Base-by-base conservation (phyloP, 2,329 filamentous ascomycete species). In the Sporothrix mexicana region DNA sequence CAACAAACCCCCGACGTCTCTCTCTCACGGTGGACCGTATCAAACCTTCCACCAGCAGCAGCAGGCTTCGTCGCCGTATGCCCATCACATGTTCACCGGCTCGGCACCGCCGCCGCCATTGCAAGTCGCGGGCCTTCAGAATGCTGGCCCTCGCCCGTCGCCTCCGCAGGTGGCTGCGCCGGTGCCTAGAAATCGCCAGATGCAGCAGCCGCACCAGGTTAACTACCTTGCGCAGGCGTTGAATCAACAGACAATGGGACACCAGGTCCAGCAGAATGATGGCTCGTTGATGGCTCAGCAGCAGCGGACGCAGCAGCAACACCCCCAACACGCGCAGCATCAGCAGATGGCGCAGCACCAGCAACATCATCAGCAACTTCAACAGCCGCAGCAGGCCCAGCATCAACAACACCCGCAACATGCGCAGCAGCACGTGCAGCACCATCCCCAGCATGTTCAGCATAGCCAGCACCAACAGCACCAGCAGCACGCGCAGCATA, bases 11-110 rank as follows among this genome's bases (percentile, higher is more conserved):
- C 87, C 87, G 41, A 85, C 87, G 53, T 85, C 85, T 25, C 83
- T 83, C 43, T 78, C 86, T 75, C 86, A 86, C 77, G 84, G 86
- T 74, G 85, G 87, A 73, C 85, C 87, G 1, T 89, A 89, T 77
- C 86, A 88, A 78, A 78, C 84, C 20, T 76, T 76, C 71, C 75
- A 76, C 70, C 85, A 86, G 75, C 82, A 84, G 73, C 89, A 89
- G 25, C 73, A 73, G 78, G 79, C 84, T 71, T 81, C 87, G 74
- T 81, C 81, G 73, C 77, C 82, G 23, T 88, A 88, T 49, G 64
- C 57, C 23, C 86, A 87, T 76, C 86, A 87, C 75, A 81, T 89
- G 74, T 89, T 88, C 80, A 80, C 83, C 77, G 83, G 81, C 66
- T 80, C 85, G 25, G 82, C 83, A 25, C 80, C 85, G 62, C 86